Evolutionary conservation across 2,329 filamentous ascomycete genomes (phyloP).

Genomic region (Epichloe uncinata): DNA sequence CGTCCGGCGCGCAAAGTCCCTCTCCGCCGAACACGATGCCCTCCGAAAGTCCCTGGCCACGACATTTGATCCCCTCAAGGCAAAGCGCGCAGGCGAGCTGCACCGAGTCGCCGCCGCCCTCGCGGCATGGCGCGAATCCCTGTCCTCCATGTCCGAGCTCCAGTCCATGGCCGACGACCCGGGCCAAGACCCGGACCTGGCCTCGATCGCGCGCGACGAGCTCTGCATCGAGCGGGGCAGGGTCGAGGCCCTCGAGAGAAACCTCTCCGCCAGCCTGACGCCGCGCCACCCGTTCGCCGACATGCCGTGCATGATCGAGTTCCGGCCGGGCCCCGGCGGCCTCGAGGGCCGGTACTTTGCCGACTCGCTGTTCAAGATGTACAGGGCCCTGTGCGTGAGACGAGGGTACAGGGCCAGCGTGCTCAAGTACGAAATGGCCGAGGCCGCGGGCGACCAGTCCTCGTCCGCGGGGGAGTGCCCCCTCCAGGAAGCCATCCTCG

Average conservation of each 20-base stretch:
- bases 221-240: constrained; percentile 49
- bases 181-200: constrained; percentile 54
- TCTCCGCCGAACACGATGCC: constrained; percentile 43
- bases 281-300: constrained; percentile 83
- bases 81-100: constrained; percentile 49
- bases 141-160: constrained; percentile 41
- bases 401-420: constrained; percentile 52
- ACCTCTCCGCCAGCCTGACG: constrained; percentile 64
- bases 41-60: constrained; percentile 37
- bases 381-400: constrained; percentile 61
- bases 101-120: constrained; percentile 43
- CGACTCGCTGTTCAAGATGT: constrained; percentile 81
- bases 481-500: constrained; percentile 79
- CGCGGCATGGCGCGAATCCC: constrained; percentile 42
- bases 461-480: constrained; percentile 51
- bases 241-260: constrained; percentile 49
- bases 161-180: constrained; percentile 29
- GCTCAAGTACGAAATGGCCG: constrained; percentile 68
- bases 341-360: constrained; percentile 87
- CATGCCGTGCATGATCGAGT: constrained; percentile 81
- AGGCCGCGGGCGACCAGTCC: constrained; percentile 43
- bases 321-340: constrained; percentile 83
- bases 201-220: constrained; percentile 69
- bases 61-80: constrained; percentile 42
- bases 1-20: constrained; percentile 43